Evolutionary conservation across 805 yeast species (phyloP).

Genomic region (Kregervanrija delftensis): DNA sequence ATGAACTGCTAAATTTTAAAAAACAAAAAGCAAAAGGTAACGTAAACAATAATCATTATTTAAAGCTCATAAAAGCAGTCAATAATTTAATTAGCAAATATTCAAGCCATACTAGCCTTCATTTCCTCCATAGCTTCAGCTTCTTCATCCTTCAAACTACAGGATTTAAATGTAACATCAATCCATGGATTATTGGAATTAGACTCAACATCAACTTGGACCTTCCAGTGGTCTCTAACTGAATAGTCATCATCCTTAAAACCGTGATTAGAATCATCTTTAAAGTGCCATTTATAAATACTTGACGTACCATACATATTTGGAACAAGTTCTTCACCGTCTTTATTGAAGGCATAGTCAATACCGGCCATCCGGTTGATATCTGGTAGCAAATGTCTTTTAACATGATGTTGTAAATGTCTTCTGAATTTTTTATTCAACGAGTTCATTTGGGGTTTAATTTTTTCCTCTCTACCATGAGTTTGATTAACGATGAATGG

Average conservation of each 20-base stretch:
- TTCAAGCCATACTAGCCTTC: too few species aligned
- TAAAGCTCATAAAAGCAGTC: too few species aligned
- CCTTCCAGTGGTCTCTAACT: conserved; percentile 53
- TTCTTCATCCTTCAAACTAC: too few species aligned
- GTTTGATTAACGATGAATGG: conserved; percentile 65
- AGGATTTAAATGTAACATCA: conserved; percentile 45
- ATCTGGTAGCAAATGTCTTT: conserved; percentile 63
- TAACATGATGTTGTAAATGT: conserved; percentile 68
- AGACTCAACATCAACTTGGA: conserved; percentile 57
- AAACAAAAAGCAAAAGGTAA: too few species aligned
- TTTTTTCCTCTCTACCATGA: conserved; percentile 63
- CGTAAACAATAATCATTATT: too few species aligned
- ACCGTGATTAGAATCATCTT: conserved; percentile 53
- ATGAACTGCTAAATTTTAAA: too few species aligned
- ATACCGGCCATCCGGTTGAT: conserved; percentile 58
- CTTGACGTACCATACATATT: conserved; percentile 35
- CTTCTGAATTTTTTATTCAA: conserved; percentile 66
- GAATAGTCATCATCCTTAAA: conserved; percentile 38
- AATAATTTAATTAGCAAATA: too few species aligned
- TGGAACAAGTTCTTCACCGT: conserved; percentile 40
- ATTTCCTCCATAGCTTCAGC: too few species aligned
- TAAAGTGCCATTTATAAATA: conserved; percentile 56
- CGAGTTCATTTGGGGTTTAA: conserved; percentile 65
- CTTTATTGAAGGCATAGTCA: conserved; percentile 32
- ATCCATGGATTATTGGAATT: conserved; percentile 63